Percentiles rank a stretch among this genome's conserved stretches.
Evolutionary conservation across 495 filamentous ascomycete genomes (phyloP).

Genomic region (Pseudoneurospora amorphoporcata): DNA sequence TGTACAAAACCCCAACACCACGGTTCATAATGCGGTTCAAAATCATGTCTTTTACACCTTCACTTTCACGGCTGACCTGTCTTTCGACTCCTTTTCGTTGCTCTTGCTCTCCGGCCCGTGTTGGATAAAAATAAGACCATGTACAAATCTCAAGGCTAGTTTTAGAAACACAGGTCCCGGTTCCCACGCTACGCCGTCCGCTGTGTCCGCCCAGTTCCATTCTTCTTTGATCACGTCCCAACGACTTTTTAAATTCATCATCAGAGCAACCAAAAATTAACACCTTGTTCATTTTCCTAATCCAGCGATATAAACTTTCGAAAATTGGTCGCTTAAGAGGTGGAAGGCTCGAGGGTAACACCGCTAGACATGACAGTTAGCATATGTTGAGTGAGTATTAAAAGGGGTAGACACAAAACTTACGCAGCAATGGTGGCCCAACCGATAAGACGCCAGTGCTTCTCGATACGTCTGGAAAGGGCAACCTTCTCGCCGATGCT

Average conservation of each 20-base stretch:
- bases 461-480: conserved; percentile 89
- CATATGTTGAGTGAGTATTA: background rate
- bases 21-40: background rate
- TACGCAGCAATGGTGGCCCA: conserved; percentile 80
- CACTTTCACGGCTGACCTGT: background rate
- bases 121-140: background rate
- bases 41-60: background rate
- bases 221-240: background rate
- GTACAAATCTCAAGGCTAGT: background rate
- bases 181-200: background rate
- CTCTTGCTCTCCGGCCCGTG: background rate
- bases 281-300: background rate
- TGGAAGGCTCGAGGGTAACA: conserved; percentile 33
- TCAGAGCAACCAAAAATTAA: background rate
- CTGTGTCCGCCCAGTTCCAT: background rate
- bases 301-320: background rate
- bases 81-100: background rate
- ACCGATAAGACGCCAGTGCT: conserved; percentile 97
- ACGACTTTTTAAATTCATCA: background rate
- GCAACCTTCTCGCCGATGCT: conserved; percentile 97
- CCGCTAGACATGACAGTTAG: conserved; percentile 15
- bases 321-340: conserved; percentile 5
- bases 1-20: background rate
- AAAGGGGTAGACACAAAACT: conserved; percentile 9
- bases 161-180: background rate